These are phyloP conservation scores for Elsinoe arachidis DNA, from an alignment of 2,329 filamentous ascomycete genomes.

Conservation along the genomic window DNA sequence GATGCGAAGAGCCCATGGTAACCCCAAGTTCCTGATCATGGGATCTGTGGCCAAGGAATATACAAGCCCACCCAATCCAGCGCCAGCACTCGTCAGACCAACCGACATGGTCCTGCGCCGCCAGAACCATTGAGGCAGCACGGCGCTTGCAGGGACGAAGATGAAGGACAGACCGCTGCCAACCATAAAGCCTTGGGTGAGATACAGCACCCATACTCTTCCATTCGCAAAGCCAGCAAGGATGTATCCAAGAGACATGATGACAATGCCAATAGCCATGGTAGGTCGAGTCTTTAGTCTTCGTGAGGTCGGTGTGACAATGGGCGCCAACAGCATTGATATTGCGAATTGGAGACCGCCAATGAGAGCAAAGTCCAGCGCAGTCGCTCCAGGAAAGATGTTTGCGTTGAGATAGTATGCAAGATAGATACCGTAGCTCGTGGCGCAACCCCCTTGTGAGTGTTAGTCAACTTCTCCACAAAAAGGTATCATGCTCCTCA, in stretches of 20 bases:
- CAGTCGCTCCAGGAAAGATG: slow-evolving; percentile 28
- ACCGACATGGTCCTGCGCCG: slow-evolving; percentile 33
- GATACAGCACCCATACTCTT: slow-evolving; percentile 33
- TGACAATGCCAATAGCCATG: slow-evolving; percentile 27
- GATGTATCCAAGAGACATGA: slow-evolving; percentile 31
- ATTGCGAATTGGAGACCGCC: slow-evolving; percentile 32
- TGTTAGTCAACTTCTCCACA: background rate
- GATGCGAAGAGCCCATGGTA: slow-evolving; percentile 36
- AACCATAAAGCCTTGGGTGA: slow-evolving; percentile 34
- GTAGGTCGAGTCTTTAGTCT: slow-evolving; percentile 22
- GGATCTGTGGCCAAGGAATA: slow-evolving; percentile 29
- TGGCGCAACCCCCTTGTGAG: slow-evolving; percentile 14
- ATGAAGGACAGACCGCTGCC: slow-evolving; percentile 34
- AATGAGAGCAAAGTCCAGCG: slow-evolving; percentile 33
- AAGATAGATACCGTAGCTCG: slow-evolving; percentile 36
- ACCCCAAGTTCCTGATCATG: slow-evolving; percentile 29
- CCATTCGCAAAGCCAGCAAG: slow-evolving; percentile 30
- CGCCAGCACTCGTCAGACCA: slow-evolving; percentile 32
- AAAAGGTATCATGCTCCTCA: slow-evolving; percentile 17
- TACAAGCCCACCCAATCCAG: slow-evolving; percentile 34
- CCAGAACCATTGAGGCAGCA: slow-evolving; percentile 37
- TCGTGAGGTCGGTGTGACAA: slow-evolving; percentile 25
- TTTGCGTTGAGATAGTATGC: slow-evolving; percentile 32
- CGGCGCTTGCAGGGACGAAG: slow-evolving; percentile 31
- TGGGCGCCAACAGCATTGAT: slow-evolving; percentile 29